phyloP scores from a whole-genome alignment of 352 stramenopile species.

The Saprolegnia parasitica region DNA sequence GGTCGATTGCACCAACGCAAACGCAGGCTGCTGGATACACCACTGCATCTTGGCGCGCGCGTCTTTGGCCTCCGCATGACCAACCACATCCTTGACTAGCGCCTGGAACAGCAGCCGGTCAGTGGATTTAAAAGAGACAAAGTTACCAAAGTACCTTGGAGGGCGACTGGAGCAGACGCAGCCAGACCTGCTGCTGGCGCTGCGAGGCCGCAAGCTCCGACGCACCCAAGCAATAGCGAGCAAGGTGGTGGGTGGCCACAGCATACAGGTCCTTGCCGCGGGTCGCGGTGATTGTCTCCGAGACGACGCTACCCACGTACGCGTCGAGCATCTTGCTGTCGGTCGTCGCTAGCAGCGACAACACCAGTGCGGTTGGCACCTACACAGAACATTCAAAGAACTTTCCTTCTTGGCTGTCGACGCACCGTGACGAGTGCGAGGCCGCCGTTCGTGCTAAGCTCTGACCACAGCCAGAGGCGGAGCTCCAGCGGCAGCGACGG shows the following conservation, averaged over 20 bases:
- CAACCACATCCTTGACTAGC: background rate
- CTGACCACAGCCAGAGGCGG: slow-evolving; percentile 10
- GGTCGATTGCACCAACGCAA: background rate
- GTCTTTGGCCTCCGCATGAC: background rate
- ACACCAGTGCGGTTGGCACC: background rate
- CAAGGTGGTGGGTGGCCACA: slow-evolving; percentile 7
- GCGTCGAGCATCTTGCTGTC: background rate
- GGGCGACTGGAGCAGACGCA: background rate
- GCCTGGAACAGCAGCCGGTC: background rate
- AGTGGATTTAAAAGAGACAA: background rate
- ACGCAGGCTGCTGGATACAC: background rate
- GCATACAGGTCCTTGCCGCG: slow-evolving; percentile 5
- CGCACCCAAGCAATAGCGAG: slow-evolving; percentile 14
- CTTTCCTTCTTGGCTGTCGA: background rate
- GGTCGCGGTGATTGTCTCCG: background rate
- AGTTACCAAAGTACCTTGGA: background rate
- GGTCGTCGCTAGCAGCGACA: background rate
- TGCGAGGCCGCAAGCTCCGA: background rate
- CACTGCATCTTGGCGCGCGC: background rate
- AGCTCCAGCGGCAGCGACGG: background rate
- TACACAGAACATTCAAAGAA: background rate
- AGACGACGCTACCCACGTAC: background rate
- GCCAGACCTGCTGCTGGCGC: slow-evolving; percentile 12
- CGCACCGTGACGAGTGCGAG: background rate
- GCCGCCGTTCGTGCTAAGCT: background rate